Evolutionary conservation across 2,329 filamentous ascomycete species (phyloP).

Genomic region (Penicillium sp.): DNA sequence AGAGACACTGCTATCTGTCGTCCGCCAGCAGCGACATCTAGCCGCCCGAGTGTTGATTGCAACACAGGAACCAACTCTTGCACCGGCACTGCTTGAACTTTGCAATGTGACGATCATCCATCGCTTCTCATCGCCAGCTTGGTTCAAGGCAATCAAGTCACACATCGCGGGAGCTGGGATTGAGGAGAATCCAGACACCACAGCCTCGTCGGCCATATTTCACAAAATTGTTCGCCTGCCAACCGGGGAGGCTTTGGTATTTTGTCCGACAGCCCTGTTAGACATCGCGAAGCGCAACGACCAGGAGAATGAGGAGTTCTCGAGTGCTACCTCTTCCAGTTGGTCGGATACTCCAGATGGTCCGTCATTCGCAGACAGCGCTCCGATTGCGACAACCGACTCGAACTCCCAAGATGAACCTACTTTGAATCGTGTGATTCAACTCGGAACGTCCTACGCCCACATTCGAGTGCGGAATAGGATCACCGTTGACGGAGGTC

Average conservation of each 20-base stretch:
- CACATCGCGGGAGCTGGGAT: conserved; percentile 2
- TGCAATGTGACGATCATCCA: conserved; percentile 3
- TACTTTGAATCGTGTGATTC: background rate
- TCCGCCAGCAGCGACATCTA: conserved; percentile 7
- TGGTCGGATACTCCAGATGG: background rate
- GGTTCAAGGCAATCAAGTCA: background rate
- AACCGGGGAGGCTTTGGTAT: conserved; percentile 3
- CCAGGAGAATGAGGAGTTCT: background rate
- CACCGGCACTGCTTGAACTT: conserved; percentile 1
- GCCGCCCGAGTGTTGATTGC: conserved; percentile 1
- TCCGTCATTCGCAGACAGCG: background rate
- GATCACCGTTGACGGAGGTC: conserved; percentile 5
- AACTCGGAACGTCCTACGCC: background rate
- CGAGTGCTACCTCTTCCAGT: background rate
- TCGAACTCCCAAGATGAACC: background rate
- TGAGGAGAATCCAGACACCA: background rate
- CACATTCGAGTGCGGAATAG: conserved; percentile 5
- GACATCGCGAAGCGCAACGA: background rate
- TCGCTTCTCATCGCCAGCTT: conserved; percentile 7
- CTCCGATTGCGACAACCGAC: background rate
- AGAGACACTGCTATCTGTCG: conserved; percentile 2
- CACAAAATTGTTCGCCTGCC: background rate
- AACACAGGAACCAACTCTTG: conserved; percentile 9
- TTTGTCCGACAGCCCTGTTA: conserved; percentile 4
- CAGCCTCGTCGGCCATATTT: background rate